Conservation (phyloP, 1,284 basidiomycete genomes). For the Cystobasidium slooffiae region DNA sequence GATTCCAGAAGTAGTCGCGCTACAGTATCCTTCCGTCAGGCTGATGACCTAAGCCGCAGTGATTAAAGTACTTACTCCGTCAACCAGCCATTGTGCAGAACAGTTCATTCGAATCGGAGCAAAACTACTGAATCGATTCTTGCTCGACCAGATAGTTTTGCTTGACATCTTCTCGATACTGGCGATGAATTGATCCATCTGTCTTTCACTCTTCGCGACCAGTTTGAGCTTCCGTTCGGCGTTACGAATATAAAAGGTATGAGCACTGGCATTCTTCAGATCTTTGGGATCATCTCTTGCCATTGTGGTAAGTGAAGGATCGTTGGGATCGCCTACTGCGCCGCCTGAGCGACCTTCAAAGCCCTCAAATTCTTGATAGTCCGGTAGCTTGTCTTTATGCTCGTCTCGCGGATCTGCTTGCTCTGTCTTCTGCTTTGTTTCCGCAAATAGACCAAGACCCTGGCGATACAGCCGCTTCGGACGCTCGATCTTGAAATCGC, state of each 20-base stretch:
- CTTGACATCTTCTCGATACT: slow-evolving; percentile 82
- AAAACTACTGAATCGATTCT: slow-evolving; percentile 90
- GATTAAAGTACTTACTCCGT: too few species aligned
- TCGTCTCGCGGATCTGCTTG: slow-evolving; percentile 44
- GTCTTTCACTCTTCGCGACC: slow-evolving; percentile 87
- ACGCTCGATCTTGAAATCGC: slow-evolving; percentile 80
- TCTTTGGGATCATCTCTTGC: slow-evolving; percentile 49
- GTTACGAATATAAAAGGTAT: slow-evolving; percentile 93
- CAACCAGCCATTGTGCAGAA: slow-evolving; percentile 97
- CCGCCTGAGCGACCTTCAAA: slow-evolving; percentile 40
- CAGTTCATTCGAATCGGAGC: slow-evolving; percentile 92
- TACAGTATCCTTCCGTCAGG: too few species aligned
- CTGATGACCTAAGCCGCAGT: too few species aligned
- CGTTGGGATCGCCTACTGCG: slow-evolving; percentile 51
- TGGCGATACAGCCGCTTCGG: slow-evolving; percentile 64
- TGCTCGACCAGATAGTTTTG: slow-evolving; percentile 76
- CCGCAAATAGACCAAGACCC: slow-evolving; percentile 67
- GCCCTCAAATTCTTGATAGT: slow-evolving; percentile 41
- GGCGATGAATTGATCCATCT: slow-evolving; percentile 97
- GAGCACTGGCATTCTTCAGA: slow-evolving; percentile 62
- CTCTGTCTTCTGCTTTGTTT: slow-evolving; percentile 45
- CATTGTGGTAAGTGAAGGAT: slow-evolving; percentile 50
- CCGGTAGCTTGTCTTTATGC: slow-evolving; percentile 53
- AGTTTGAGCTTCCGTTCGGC: slow-evolving; percentile 87
- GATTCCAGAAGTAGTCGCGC: slow-evolving; percentile 96